Evolutionary conservation across 306 rosid genomes (phyloP).

Genomic region (Carpinus fangiana): DNA sequence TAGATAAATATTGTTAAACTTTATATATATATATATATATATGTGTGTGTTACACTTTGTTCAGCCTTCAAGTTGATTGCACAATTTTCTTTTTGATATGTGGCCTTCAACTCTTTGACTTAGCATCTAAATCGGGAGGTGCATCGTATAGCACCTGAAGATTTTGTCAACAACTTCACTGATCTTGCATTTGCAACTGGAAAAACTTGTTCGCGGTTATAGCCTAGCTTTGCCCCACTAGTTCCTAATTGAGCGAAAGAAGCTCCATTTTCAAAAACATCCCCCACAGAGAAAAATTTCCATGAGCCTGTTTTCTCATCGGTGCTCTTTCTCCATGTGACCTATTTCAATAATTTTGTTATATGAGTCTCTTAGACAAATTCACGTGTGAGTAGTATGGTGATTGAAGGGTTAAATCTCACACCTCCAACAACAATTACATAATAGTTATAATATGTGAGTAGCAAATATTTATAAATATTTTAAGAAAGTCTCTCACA

Average conservation of each 20-base stretch:
- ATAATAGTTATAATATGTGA: no score
- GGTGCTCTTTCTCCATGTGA: slow-evolving; percentile 38
- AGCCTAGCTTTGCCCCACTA: slow-evolving; percentile 25
- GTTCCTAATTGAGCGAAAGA: slow-evolving; percentile 19
- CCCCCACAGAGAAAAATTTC: slow-evolving; percentile 37
- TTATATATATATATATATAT: neutral
- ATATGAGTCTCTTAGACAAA: no score
- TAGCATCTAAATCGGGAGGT: slow-evolving; percentile 23
- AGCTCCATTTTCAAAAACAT: slow-evolving; percentile 48
- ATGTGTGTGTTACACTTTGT: neutral
- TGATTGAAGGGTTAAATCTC: no score
- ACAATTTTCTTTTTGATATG: neutral
- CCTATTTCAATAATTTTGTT: neutral
- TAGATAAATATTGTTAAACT: neutral
- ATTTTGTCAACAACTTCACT: slow-evolving; percentile 29
- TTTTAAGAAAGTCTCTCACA: no score
- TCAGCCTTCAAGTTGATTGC: neutral
- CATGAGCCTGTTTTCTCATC: slow-evolving; percentile 11
- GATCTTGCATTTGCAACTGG: slow-evolving; percentile 29
- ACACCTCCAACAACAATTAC: no score
- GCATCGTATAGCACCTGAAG: slow-evolving; percentile 31
- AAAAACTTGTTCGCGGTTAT: slow-evolving; percentile 21
- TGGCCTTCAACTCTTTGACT: neutral
- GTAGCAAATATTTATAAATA: no score
- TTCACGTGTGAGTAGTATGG: no score